Base-by-base conservation (phyloP, 805 yeast genomes). In the Ogataea zsoltii region DNA sequence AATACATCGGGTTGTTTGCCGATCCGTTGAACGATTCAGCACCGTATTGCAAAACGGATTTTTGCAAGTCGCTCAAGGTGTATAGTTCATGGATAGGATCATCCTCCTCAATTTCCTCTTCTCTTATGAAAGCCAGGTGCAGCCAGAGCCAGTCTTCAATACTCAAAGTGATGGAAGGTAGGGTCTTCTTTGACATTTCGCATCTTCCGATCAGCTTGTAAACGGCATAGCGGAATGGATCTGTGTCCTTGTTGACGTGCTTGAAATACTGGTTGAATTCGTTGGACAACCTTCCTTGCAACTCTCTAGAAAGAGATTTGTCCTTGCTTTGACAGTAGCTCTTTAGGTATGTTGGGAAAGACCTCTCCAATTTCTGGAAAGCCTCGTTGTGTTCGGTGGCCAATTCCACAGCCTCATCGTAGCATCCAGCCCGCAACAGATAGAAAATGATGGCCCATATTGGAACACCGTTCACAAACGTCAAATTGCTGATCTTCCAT, bases 141-240 rank as follows among this genome's bases (percentile, higher is more conserved):
- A 87, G 80, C 99, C 99, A 92, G 40, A 92, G 65, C 98, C 98
- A 92, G 68, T 92, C 98, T 65, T 92, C 98, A 38, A 91, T 79
- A 47, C 95, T 87, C 30, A 82, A 67, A 25, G 92, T 79, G 31
- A 78, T 71, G n/a, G 82, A 64, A 30, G 95, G 81, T 56, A 91
- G 69, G 51, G 78, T 70, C 65, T 82, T 81, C 65, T 83, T 74
- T 38, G 85, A 71, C 60, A 85, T 61, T 68, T 83, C 83, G 65
- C 97, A 89, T 64, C 94, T 84, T n/a, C 98, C 98, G 46, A 92
- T 77, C 19, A 94, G 76, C 66, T 94, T 92, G 70, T 88, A 94
- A 5, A 90, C 85, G 0, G 97, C 94, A 62, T 83, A 85, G 62
- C 91, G 83, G 70, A 78, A 94, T 4, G 97, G 97, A 66, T 94